Conservation (phyloP, 148 eudicot genomes). For the Rhododendron williamsianum region DNA sequence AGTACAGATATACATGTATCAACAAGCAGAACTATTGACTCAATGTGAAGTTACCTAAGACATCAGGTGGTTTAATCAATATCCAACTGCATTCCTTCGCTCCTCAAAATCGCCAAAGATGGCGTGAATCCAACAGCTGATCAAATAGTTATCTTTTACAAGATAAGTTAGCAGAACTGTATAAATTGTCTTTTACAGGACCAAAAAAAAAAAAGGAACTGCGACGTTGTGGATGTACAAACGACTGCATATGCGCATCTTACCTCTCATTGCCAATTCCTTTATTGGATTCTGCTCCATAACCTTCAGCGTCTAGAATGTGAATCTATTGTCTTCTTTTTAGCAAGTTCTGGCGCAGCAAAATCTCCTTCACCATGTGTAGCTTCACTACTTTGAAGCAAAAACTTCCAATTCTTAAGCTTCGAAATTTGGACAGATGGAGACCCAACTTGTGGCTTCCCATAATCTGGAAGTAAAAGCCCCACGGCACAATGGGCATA, state of each 20-base stretch:
- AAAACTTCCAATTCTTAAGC: not conserved
- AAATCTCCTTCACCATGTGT: not conserved
- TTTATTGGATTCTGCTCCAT: not conserved
- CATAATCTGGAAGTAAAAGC: not conserved
- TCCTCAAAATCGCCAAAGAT: not conserved
- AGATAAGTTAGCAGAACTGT: not conserved
- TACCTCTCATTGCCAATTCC: not conserved
- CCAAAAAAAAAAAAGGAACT: not conserved
- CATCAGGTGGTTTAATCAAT: not conserved
- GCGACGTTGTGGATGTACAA: not conserved
- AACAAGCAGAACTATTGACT: not conserved
- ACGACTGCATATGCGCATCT: not conserved
- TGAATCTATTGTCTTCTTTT: not conserved
- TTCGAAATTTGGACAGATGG: not conserved
- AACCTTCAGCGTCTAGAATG: not conserved
- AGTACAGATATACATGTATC: not conserved
- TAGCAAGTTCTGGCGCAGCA: not conserved
- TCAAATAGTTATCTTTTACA: not conserved
- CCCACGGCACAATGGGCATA: not conserved
- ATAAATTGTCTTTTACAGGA: slow-evolving; percentile 3
- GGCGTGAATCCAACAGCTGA: not conserved
- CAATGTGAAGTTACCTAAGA: not conserved
- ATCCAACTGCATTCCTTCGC: not conserved
- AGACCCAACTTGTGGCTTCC: not conserved
- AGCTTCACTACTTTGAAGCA: not conserved